phyloP scores from a whole-genome alignment of 2,329 filamentous ascomycete species.

The Hypomyces rosellus region DNA sequence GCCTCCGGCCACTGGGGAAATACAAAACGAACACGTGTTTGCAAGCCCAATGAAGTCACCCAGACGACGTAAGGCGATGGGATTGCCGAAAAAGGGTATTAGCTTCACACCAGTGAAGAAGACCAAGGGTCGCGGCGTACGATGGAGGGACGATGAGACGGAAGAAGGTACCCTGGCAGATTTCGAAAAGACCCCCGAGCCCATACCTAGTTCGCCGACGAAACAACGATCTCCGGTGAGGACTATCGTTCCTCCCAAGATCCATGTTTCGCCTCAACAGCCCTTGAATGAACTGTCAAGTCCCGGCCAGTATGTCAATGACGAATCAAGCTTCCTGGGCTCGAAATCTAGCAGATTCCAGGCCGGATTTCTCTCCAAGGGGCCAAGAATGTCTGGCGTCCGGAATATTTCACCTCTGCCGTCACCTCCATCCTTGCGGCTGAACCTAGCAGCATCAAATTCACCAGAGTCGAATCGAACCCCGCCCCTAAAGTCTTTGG shows the following conservation, averaged over 20 bases:
- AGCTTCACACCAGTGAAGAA: conserved; percentile 78
- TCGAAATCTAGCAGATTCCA: conserved; percentile 73
- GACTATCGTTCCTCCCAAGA: conserved; percentile 26
- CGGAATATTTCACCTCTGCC: conserved; percentile 57
- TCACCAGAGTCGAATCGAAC: conserved; percentile 24
- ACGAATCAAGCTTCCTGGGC: conserved; percentile 25
- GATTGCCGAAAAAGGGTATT: conserved; percentile 60
- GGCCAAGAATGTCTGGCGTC: conserved; percentile 28
- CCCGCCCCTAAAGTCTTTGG: conserved; percentile 45
- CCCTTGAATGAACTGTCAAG: conserved; percentile 40
- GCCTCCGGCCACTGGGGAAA: conserved; percentile 34
- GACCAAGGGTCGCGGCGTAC: conserved; percentile 69
- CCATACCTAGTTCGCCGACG: conserved; percentile 48
- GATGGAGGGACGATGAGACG: conserved; percentile 86
- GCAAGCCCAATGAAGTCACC: conserved; percentile 65
- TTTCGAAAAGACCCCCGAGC: conserved; percentile 84
- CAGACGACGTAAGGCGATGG: conserved; percentile 63
- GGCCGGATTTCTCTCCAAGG: conserved; percentile 72
- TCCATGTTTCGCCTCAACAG: conserved; percentile 1
- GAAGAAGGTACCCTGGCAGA: conserved; percentile 82
- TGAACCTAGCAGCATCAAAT: conserved; percentile 47
- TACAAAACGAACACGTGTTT: conserved; percentile 24
- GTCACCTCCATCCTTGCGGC: conserved; percentile 48
- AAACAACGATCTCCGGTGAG: conserved; percentile 30
- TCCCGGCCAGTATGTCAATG: conserved; percentile 52